Base-by-base conservation (phyloP, 2,329 filamentous ascomycete species). In the Orbilia blumenaviensis region DNA sequence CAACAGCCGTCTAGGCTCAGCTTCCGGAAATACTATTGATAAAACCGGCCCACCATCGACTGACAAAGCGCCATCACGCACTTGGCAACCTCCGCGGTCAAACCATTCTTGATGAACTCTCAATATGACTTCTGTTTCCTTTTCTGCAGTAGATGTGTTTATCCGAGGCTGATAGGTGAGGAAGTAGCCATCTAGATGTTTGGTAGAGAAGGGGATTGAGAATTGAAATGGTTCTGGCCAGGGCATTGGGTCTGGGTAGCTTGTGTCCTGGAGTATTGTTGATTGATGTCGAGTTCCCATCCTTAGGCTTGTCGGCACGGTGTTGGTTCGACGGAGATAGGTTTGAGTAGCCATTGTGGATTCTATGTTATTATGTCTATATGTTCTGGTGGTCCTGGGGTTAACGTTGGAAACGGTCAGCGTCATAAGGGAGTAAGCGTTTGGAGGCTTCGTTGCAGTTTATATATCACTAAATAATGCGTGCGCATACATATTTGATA, bases 51-150 rank as follows among this genome's bases (percentile, higher is more conserved):
- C 52, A 2, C 52, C 52, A 8, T 56, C 52, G 7, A 56, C 52
- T 1, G 52, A 56, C 18, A 56, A 56, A 23, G 52, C 52, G 4
- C 52, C 52, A 56, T 56, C 52, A 21, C 52, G 29, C 32, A 56
- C 52, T 38, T 56, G 52, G 25, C 52, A 56, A 1, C 52, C 52
- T 38, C 52, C 52, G 25, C 52, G 52, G 18, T 56, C 52, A 25
- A 56, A 56, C 52, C 52, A 56, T 38, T 56, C 52, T 16, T 56
- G 52, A 10, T 56, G 52, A 10, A 56, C 52, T 10, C 52, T 56
- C 16, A 56, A 32, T 9, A 56, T 56, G 8, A 56, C 52, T 5
- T 56, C 52, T 38, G 52, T 56, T 18, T 56, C 52, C 32, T 56
- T 56, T 32, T 56, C 52, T 3, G 52, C 32, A 3, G 52, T 56